phyloP scores from a whole-genome alignment of 257 asterid genomes.

The Parsonsia alboflavescens region DNA sequence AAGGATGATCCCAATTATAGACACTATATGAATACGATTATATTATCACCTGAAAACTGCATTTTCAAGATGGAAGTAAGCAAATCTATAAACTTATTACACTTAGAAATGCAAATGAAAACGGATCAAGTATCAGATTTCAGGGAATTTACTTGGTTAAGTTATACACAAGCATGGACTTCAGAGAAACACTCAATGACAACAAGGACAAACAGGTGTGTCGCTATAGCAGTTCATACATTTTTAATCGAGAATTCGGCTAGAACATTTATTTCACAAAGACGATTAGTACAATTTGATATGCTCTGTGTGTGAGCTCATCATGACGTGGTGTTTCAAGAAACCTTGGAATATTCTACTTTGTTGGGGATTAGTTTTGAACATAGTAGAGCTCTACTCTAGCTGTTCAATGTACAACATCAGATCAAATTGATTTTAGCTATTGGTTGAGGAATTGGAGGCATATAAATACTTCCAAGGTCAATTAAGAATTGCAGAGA shows the following conservation, averaged over 20 bases:
- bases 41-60: slow-evolving; percentile 8
- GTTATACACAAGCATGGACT: background rate
- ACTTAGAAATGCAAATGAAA: background rate
- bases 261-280: background rate
- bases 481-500: too few relatives aligned
- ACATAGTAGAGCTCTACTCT: too few relatives aligned
- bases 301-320: background rate
- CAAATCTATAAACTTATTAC: background rate
- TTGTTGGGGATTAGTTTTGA: too few relatives aligned
- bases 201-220: background rate
- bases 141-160: background rate
- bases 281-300: background rate
- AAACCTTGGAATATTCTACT: too few relatives aligned
- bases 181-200: background rate
- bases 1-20: slow-evolving; percentile 12
- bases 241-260: background rate
- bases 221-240: background rate
- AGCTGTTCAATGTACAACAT: too few relatives aligned
- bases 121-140: background rate
- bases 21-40: slow-evolving; percentile 13
- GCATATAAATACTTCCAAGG: too few relatives aligned
- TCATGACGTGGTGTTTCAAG: background rate
- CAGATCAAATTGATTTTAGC: too few relatives aligned
- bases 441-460: too few relatives aligned
- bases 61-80: background rate